Conservation (phyloP, 345 rosid species). For the thale cress (Arabidopsis thaliana) region DNA sequence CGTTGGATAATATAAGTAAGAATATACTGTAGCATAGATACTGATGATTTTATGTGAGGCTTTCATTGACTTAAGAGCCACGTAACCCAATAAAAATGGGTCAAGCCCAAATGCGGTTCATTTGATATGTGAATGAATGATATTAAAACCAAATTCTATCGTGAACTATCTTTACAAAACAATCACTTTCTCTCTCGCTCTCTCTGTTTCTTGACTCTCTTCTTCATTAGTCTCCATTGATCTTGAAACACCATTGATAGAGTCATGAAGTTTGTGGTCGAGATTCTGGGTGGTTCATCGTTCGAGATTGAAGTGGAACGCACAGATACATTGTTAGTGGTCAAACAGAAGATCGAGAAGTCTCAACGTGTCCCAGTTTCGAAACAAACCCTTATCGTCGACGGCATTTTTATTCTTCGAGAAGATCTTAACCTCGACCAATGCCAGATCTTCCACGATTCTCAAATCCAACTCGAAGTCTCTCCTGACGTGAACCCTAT, state of each 20-base stretch:
- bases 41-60: too few species aligned
- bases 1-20: too few species aligned
- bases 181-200: neutral
- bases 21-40: too few species aligned
- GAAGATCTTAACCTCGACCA: slow-evolving; percentile 57
- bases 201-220: neutral
- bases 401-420: slow-evolving; percentile 47
- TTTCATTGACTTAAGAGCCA: too few species aligned
- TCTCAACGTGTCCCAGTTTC: slow-evolving; percentile 58
- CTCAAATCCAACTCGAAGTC: slow-evolving; percentile 58
- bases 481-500: neutral
- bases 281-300: slow-evolving; percentile 50
- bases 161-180: too few species aligned
- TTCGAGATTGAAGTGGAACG: slow-evolving; percentile 65
- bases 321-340: slow-evolving; percentile 61
- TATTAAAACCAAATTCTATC: too few species aligned
- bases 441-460: slow-evolving; percentile 56
- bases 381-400: slow-evolving; percentile 64
- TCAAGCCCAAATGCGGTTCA: too few species aligned
- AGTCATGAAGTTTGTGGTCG: slow-evolving; percentile 70
- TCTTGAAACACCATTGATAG: slow-evolving; percentile 11
- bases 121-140: too few species aligned
- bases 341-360: slow-evolving; percentile 69
- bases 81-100: too few species aligned
- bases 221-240: neutral